Evolutionary conservation across 2,329 filamentous ascomycete species (phyloP).

Genomic region (Botrytis pseudocinerea): DNA sequence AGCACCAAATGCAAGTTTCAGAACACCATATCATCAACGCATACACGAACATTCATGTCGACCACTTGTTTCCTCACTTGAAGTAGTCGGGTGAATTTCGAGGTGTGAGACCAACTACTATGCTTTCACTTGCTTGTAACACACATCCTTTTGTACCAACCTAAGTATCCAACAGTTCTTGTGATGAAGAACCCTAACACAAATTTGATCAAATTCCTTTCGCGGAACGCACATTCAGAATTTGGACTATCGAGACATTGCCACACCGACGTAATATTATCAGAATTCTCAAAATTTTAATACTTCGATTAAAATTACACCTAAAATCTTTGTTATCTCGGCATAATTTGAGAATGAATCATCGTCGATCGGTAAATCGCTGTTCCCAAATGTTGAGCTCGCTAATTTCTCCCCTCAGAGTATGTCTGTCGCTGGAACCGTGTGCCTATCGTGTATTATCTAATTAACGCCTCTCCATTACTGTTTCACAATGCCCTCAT

Average conservation of each 20-base stretch:
- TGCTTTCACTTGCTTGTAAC: background rate
- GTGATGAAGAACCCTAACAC: background rate
- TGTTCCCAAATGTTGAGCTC: slow-evolving; percentile 41
- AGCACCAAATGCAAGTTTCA: background rate
- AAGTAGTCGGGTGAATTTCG: background rate
- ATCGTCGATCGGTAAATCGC: background rate
- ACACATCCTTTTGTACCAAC: background rate
- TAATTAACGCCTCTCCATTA: background rate
- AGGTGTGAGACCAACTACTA: background rate
- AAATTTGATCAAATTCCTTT: background rate
- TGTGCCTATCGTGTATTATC: background rate
- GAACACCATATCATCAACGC: background rate
- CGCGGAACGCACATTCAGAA: background rate
- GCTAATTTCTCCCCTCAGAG: background rate
- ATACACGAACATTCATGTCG: background rate
- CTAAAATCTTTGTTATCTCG: background rate
- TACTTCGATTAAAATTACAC: background rate
- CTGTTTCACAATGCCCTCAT: background rate
- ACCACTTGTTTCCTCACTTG: background rate
- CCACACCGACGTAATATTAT: background rate
- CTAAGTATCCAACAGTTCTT: background rate
- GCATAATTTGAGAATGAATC: background rate
- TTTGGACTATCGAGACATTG: background rate
- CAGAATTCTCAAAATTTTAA: background rate
- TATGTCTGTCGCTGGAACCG: too few species aligned